Evolutionary conservation across 2,329 filamentous ascomycete genomes (phyloP), one percentile per base, ranked within the genome.

Genomic region (Phaeosphaeria sp.): DNA sequence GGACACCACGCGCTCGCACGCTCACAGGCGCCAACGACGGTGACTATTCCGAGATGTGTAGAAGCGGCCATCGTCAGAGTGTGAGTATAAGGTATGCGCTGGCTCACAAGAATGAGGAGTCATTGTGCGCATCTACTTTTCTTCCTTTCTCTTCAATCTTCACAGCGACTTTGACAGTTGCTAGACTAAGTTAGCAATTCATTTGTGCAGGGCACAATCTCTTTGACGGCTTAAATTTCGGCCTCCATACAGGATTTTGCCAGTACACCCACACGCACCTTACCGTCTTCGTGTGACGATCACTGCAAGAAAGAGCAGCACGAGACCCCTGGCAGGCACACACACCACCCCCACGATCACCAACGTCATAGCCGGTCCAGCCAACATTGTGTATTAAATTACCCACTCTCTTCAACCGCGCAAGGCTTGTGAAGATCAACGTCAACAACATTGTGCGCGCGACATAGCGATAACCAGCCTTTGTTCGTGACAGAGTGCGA

Each of bases 271-370:
- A 51, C 48, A 44, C 42, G 45, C 46, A 42, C 51, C 40, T 30
- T 36, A 56, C 55, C 61, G 62, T 54, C 63, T 52, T 66, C 66
- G 66, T 63, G 65, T 13, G 40, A 11, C 40, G 66, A 73, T 72
- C 72, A 61, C 57, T 59, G 45, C 54, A 57, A 53, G 57, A 68
- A 69, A 57, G 58, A n/a, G n/a, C n/a, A 69, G 64, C 60, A 47
- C 43, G 53, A 18, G 53, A 43, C 59, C 49, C 60, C 60, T 64
- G 49, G 57, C 65, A 20, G 33, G 30, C 30, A 36, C 30, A 36
- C 30, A 30, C 25, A 30, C 25, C 11, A 18, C 25, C 11, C 46
- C 24, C 52, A 44, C 52, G 45, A 49, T 22, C 50, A 49, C 51
- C 52, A 51, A 63, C 69, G 66, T 72, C 68, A 72, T 66, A 45